A percentile compares a stretch with the other conserved stretches of the same genome.
Evolutionary conservation across 164 flowering plant genomes (phyloP).

Genomic region (Warburgia ugandensis): DNA sequence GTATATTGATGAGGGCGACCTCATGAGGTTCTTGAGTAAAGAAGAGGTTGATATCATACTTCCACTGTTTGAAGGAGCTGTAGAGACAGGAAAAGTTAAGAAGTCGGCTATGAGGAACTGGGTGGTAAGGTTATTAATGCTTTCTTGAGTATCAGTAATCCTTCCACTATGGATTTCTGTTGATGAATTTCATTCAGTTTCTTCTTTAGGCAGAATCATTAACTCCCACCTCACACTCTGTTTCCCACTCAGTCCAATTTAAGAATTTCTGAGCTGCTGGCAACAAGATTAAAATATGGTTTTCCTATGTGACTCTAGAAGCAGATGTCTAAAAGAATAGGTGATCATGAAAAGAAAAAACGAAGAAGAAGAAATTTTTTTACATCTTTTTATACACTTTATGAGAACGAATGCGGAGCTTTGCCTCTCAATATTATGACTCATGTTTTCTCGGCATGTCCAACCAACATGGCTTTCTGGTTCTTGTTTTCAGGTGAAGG

Average conservation of each 20-base stretch:
- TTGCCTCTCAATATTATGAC: too few species aligned
- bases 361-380: too few species aligned
- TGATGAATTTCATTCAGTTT: neutral
- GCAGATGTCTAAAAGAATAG: neutral
- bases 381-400: too few species aligned
- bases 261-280: neutral
- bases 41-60: conserved; percentile 53
- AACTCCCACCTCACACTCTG: too few species aligned
- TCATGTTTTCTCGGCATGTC: neutral
- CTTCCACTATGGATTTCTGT: neutral
- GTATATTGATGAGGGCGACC: conserved; percentile 71
- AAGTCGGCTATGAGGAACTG: conserved; percentile 53
- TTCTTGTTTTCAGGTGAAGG: conserved; percentile 51
- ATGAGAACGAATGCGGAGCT: too few species aligned
- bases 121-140: conserved; percentile 49
- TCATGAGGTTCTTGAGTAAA: conserved; percentile 58
- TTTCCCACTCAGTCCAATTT: too few species aligned
- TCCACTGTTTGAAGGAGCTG: conserved; percentile 64
- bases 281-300: neutral
- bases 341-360: too few species aligned
- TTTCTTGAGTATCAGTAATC: neutral
- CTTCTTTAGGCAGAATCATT: neutral
- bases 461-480: neutral
- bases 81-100: conserved; percentile 55
- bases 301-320: neutral